These are phyloP conservation scores for Fraxinus ornus DNA, from an alignment of 305 asterid genomes.

Conservation along the genomic window DNA sequence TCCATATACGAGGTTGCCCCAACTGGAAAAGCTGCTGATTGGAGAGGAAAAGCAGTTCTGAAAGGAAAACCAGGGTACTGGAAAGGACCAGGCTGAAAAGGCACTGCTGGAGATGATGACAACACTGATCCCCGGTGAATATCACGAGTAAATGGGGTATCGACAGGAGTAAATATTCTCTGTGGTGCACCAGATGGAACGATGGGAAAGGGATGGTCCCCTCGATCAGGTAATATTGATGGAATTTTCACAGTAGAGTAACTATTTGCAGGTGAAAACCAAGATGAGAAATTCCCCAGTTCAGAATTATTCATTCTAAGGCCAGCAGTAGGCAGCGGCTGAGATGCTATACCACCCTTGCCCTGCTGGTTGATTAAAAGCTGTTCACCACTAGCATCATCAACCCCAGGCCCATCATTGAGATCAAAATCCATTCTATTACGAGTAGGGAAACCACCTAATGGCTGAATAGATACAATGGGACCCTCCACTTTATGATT, in stretches of 20 bases:
- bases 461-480: constrained; percentile 33
- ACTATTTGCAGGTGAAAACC: constrained; percentile 65
- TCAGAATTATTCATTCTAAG: constrained; percentile 49
- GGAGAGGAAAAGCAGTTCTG: constrained; percentile 55
- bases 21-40: constrained; percentile 55
- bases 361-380: constrained; percentile 41
- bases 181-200: constrained; percentile 57
- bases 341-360: constrained; percentile 45
- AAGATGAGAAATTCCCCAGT: constrained; percentile 57
- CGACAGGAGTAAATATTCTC: constrained; percentile 51
- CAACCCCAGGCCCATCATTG: constrained; percentile 71
- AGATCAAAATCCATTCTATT: constrained; percentile 80
- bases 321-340: constrained; percentile 38
- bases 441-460: constrained; percentile 35
- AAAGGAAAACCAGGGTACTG: constrained; percentile 69
- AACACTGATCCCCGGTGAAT: constrained; percentile 72
- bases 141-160: constrained; percentile 53
- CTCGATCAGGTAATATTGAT: constrained; percentile 59
- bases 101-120: constrained; percentile 76
- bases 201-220: constrained; percentile 58
- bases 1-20: constrained; percentile 61
- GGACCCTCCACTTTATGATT: constrained; percentile 36
- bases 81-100: constrained; percentile 59
- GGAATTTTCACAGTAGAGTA: constrained; percentile 65
- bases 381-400: constrained; percentile 52